A percentile compares a stretch with the other conserved stretches of the same genome.
Evolutionary conservation across 2,329 filamentous ascomycete species (phyloP).

Genomic region (Aaosphaeria arxii): DNA sequence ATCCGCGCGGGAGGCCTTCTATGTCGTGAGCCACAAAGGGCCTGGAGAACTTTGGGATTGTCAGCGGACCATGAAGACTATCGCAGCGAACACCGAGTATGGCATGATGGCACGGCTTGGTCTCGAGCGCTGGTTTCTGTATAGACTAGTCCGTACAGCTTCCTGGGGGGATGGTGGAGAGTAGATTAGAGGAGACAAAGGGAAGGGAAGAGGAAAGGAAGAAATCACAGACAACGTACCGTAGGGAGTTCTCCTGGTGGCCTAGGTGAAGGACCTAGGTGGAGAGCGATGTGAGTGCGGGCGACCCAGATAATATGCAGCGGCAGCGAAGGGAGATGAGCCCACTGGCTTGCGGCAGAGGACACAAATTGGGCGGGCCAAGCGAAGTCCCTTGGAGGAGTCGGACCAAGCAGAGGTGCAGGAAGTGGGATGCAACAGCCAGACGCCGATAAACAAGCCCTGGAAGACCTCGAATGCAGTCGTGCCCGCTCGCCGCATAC

Average conservation of each 20-base stretch:
- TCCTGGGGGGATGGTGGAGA: slow-evolving; percentile 6
- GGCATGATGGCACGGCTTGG: slow-evolving; percentile 1
- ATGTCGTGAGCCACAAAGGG: slow-evolving; percentile 16
- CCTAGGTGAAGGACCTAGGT: slow-evolving; percentile 31
- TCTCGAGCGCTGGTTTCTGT: background rate
- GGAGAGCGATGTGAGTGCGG: slow-evolving; percentile 19
- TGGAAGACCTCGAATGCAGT: background rate
- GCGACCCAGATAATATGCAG: slow-evolving; percentile 34
- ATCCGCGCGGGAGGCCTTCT: slow-evolving; percentile 11
- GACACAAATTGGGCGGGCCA: slow-evolving; percentile 19
- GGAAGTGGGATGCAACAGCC: background rate
- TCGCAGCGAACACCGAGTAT: background rate
- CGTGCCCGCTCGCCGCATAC: background rate
- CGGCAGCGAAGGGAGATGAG: slow-evolving; percentile 25
- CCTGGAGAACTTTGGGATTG: slow-evolving; percentile 11
- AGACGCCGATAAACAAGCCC: background rate
- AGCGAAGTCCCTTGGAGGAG: slow-evolving; percentile 8
- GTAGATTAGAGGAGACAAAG: slow-evolving; percentile 8
- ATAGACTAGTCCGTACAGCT: no score
- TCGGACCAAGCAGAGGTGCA: slow-evolving; percentile 2
- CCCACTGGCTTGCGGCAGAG: slow-evolving; percentile 16
- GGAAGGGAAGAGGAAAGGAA: slow-evolving; percentile 4
- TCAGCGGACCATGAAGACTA: slow-evolving; percentile 14
- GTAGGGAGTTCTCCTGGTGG: slow-evolving; percentile 16
- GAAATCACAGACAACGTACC: slow-evolving; percentile 15